Base-by-base conservation (phyloP, 1,139 yeast species). In the Zygosaccharomyces sapae region DNA sequence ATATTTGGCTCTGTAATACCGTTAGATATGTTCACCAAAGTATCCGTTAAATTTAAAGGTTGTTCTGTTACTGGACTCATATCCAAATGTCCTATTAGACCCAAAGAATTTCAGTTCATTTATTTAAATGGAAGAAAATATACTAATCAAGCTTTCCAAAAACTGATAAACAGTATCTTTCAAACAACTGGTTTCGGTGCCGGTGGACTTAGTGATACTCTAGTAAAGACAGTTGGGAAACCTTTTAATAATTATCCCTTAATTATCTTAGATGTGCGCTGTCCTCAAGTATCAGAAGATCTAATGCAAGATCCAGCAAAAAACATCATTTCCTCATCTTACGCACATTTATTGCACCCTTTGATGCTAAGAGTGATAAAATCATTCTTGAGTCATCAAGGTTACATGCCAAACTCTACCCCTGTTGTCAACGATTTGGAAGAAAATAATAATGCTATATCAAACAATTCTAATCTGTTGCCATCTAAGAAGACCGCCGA, bases 121-220 rank as follows among this genome's bases (percentile, higher is more conserved):
- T 72, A 70, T 41, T 53, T 79, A 33, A 80, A 82, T 58, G 69
- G 72, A 0, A 61, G 76, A 24, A 61, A 57, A n/a, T 56, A 72
- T 9, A 22, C 49, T 1, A 55, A 66, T 24, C 48, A 51, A 0
- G 55, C 56, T 2, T 55, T 76, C 19, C 40, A 55, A 2, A 64
- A 56, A 29, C 37, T 40, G 0, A 57, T 79, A 3, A 70, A 65
- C 55, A 55, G 53, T 4, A 7, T 65, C 7, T 70, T 75, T 47
- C 46, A 44, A 8, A 44, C 49, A 4, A 48, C 63, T 1, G 58
- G 52, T 0, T 67, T 64, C 54, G 65, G 65, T 10, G 51, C 40
- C 8, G 13, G 42, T 50, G 39, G 51, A 43, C 8, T 49, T 51
- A 13, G 44, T 31, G 25, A 41, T 49, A n/a, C 43, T 3, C 8